Conservation (phyloP, 2,329 filamentous ascomycete species). For the Fusarium clavum region DNA sequence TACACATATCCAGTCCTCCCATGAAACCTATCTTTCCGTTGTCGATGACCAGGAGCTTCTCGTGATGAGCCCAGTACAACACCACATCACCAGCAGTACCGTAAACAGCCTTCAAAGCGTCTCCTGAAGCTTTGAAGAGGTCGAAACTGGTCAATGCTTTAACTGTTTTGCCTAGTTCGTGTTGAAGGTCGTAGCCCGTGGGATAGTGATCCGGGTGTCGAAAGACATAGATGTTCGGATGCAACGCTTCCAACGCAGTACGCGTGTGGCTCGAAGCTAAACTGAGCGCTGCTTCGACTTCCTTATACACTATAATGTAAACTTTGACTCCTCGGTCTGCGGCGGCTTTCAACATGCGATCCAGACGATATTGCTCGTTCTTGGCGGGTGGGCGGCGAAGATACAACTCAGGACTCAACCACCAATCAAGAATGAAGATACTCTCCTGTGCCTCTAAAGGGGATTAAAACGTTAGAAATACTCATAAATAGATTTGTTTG, state of each 20-base stretch:
- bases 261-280: conserved; percentile 49
- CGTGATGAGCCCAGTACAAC: conserved; percentile 92
- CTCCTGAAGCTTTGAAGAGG: conserved; percentile 74
- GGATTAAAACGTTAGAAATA: conserved; percentile 16
- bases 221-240: conserved; percentile 70
- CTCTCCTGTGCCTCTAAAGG: conserved; percentile 73
- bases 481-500: not conserved
- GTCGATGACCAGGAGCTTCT: conserved; percentile 89
- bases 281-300: conserved; percentile 66
- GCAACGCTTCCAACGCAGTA: conserved; percentile 18
- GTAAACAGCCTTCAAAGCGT: conserved; percentile 82
- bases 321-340: conserved; percentile 86
- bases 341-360: conserved; percentile 83
- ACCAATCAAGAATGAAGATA: conserved; percentile 91
- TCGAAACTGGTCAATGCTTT: conserved; percentile 62
- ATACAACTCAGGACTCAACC: conserved; percentile 90
- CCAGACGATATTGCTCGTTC: conserved; percentile 86
- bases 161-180: conserved; percentile 74
- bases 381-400: conserved; percentile 82
- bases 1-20: conserved; percentile 88
- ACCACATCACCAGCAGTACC: conserved; percentile 84
- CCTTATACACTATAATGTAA: conserved; percentile 92
- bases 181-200: conserved; percentile 74
- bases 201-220: conserved; percentile 90
- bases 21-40: conserved; percentile 81